Evolutionary conservation across 805 yeast species (phyloP).

Genomic region (Lipomyces mesembrius): DNA sequence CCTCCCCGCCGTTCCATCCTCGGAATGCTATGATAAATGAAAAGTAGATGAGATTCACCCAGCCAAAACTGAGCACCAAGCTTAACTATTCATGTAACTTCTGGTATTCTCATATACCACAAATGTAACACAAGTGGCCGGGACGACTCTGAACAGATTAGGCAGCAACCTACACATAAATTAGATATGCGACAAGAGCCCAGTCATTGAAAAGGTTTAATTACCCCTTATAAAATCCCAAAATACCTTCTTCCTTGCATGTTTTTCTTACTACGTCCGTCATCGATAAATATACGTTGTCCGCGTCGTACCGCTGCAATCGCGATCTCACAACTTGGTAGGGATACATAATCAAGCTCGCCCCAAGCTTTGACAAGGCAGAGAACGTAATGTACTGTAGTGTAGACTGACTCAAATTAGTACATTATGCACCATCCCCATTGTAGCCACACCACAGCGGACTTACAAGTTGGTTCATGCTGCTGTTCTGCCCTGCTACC

Average conservation of each 20-base stretch:
- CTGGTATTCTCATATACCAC: constrained; percentile 67
- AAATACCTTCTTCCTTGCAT: constrained; percentile 57
- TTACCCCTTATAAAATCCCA: constrained; percentile 79
- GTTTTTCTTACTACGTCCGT: constrained; percentile 49
- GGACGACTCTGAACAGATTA: constrained; percentile 79
- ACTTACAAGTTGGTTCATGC: constrained; percentile 1
- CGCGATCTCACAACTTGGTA: constrained; percentile 79
- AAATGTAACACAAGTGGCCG: constrained; percentile 91
- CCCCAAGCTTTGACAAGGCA: constrained; percentile 66
- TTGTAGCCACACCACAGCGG: background rate
- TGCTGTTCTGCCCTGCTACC: background rate
- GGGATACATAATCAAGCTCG: constrained; percentile 77
- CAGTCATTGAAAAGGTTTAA: background rate
- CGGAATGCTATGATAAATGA: too few species aligned
- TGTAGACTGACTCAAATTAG: constrained; percentile 45
- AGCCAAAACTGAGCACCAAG: background rate
- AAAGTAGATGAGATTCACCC: too few species aligned
- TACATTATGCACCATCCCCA: background rate
- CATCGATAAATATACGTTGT: constrained; percentile 42
- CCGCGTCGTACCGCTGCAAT: constrained; percentile 59
- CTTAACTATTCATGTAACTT: constrained; percentile 5
- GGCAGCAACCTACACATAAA: constrained; percentile 53
- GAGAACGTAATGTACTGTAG: constrained; percentile 68
- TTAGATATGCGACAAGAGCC: background rate
- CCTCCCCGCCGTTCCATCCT: too few species aligned